Conservation (phyloP, 176 grass and related monocot species). For the Phyllostachys edulis region DNA sequence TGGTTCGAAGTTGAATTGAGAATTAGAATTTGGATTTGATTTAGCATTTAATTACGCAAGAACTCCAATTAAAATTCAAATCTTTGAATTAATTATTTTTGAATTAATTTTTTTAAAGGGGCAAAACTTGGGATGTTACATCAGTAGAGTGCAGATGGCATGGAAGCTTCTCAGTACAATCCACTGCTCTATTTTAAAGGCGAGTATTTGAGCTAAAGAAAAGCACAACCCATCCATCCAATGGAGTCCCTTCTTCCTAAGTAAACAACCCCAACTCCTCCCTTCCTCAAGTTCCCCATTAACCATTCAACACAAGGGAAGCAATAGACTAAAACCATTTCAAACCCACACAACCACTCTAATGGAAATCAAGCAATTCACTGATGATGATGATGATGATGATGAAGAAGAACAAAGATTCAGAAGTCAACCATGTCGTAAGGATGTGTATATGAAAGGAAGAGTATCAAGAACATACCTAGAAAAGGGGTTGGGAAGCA, state of each 20-base stretch:
- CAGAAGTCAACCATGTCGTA: conserved; percentile 7
- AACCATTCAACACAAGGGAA: conserved; percentile 3
- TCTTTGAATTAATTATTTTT: too few relatives aligned
- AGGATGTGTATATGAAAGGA: neutral
- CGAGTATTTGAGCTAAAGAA: neutral
- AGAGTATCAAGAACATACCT: conserved; percentile 15
- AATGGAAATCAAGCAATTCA: neutral
- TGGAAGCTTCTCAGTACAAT: conserved; percentile 15
- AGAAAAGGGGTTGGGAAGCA: neutral
- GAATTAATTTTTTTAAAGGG: too few relatives aligned
- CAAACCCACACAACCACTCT: neutral
- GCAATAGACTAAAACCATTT: neutral
- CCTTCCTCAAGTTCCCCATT: neutral
- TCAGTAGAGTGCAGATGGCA: neutral
- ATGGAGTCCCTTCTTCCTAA: neutral
- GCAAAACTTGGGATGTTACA: too few relatives aligned
- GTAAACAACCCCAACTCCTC: neutral
- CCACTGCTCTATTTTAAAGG: neutral
- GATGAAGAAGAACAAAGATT: neutral
- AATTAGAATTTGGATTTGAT: too few relatives aligned
- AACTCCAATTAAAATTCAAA: too few relatives aligned
- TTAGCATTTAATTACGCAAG: too few relatives aligned
- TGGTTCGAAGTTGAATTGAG: too few relatives aligned
- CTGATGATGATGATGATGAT: conserved; percentile 6
- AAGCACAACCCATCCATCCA: neutral